Evolutionary conservation across 2,329 filamentous ascomycete genomes (phyloP), one percentile per base, ranked within the genome.

Genomic region (Penicillium psychrosexuale): DNA sequence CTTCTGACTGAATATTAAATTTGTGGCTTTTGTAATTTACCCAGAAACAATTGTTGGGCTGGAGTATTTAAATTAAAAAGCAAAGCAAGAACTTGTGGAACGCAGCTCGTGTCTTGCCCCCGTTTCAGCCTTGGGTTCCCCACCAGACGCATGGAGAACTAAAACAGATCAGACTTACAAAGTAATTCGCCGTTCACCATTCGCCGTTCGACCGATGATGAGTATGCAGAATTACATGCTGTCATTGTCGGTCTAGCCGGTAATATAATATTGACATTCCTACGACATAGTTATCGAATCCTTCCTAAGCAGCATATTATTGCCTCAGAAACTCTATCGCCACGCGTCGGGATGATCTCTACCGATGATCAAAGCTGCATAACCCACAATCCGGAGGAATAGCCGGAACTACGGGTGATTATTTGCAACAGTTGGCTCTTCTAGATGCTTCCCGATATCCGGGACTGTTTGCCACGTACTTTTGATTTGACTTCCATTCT

Each of bases 301-400:
- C 19, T 39, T 22, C 19, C 13, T 11, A 17, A 8, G 8, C 13
- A 27, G 13, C 15, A 39, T 22, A 13, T 33, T 33, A 24, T 40
- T 38, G 11, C 13, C 8, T 2, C 19, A 28, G 55, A 55, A 40
- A 55, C 57, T 47, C 34, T 31, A 57, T 52, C 39, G 42, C 51
- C 57, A 57, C 51, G 45, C 52, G 51, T 43, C 24, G 30, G 28
- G 49, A 47, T 37, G 36, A 55, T 57, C 54, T 42, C 47, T 44
- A 37, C 42, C 37, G 12, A 44, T 34, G 49, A 48, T 44, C 38
- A 39, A 33, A 52, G 33, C 40, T 24, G 22, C 4, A 24, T 44
- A 17, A 31, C 11, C n/a, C 7, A 30, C n/a, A 19, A 19, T 11
- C 27, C 28, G 24, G 27, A n/a, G 39, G 15, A 17, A 1, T 13